phyloP scores from a whole-genome alignment of 495 filamentous ascomycete genomes.

The Trichoderma gamsii region DNA sequence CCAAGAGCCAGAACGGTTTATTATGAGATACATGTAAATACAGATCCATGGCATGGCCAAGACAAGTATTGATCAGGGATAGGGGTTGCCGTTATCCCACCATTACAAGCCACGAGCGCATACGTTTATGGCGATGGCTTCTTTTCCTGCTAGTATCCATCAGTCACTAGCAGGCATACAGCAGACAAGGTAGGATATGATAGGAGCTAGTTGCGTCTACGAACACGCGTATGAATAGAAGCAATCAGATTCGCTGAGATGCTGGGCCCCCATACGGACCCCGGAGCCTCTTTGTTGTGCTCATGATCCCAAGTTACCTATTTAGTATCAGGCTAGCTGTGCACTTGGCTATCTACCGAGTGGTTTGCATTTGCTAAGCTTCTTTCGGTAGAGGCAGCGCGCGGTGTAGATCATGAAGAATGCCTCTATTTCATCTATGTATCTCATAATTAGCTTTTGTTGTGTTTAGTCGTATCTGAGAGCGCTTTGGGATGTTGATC shows the following conservation, averaged over 20 bases:
- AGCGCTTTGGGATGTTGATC: too few species aligned
- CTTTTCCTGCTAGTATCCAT: background rate
- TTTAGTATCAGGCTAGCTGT: background rate
- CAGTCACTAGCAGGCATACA: background rate
- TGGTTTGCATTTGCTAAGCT: background rate
- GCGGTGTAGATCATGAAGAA: background rate
- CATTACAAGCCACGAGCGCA: background rate
- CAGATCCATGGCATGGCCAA: background rate
- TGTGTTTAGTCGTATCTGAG: too few species aligned
- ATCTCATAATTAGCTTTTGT: background rate
- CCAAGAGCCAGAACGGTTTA: background rate
- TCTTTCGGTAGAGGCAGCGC: background rate
- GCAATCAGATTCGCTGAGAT: background rate
- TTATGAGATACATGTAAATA: background rate
- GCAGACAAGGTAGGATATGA: background rate
- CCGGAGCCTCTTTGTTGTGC: background rate
- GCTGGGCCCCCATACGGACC: background rate
- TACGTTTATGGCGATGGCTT: background rate
- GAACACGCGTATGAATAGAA: constrained; percentile 5
- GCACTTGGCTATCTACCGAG: background rate
- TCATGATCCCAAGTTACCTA: background rate
- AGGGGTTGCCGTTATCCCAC: background rate
- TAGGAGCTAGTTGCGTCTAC: background rate
- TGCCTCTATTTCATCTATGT: background rate
- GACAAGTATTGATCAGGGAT: background rate